A percentile compares a stretch with the other conserved stretches of the same genome.
Conservation (phyloP, 1,284 basidiomycete species). For the Tilletia indica region DNA sequence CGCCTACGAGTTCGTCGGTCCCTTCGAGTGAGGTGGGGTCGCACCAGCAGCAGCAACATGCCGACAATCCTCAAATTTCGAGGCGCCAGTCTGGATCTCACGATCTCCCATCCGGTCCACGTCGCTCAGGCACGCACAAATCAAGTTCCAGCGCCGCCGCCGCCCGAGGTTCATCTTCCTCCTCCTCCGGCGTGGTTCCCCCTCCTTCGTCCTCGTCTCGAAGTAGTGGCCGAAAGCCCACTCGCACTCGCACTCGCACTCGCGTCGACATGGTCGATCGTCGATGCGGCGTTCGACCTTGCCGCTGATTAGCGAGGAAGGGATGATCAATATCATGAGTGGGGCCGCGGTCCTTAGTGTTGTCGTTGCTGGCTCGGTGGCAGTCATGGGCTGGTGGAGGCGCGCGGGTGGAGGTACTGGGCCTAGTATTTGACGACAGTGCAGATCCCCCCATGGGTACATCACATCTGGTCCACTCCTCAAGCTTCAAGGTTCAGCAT, state of each 20-base stretch:
- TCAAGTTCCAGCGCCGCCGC: background rate
- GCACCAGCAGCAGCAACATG: too few species aligned
- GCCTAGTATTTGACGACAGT: background rate
- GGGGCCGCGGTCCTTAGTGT: conserved; percentile 24
- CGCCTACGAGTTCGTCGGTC: conserved; percentile 9
- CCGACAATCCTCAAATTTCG: background rate
- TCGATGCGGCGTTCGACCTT: conserved; percentile 5
- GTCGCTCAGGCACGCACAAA: too few species aligned
- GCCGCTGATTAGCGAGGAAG: conserved; percentile 19
- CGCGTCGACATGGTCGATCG: conserved; percentile 5
- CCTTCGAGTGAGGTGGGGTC: background rate
- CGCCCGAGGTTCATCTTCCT: background rate
- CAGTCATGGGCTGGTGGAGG: conserved; percentile 23
- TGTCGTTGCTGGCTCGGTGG: conserved; percentile 24
- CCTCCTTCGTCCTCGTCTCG: background rate
- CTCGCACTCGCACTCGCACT: background rate
- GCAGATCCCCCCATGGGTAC: too few species aligned
- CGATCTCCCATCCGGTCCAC: too few species aligned
- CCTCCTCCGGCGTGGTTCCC: too few species aligned
- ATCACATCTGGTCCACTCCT: too few species aligned
- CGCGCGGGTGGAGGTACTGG: conserved; percentile 16
- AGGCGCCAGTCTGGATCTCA: background rate
- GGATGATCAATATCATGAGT: conserved; percentile 24
- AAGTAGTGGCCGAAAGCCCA: background rate
- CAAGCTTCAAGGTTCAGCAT: too few species aligned